Evolutionary conservation across 2,329 filamentous ascomycete species (phyloP).

Genomic region (Aspergillus persii): DNA sequence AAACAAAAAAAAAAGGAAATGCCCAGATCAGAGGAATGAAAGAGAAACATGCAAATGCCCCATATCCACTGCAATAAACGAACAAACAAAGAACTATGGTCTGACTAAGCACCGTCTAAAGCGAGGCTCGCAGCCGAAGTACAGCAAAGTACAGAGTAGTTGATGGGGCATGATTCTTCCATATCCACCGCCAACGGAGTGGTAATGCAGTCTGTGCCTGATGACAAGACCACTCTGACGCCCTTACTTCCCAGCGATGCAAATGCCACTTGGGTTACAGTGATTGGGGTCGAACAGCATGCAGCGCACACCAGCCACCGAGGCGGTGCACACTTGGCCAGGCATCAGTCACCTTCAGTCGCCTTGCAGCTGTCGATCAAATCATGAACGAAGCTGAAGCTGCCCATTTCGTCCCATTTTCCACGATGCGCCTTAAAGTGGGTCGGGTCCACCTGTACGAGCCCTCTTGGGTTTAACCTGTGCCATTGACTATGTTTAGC

Average conservation of each 20-base stretch:
- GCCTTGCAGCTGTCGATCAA: too few relatives aligned
- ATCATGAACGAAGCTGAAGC: too few relatives aligned
- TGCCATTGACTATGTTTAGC: not conserved
- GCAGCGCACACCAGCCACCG: conserved; percentile 18
- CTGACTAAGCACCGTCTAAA: conserved; percentile 6
- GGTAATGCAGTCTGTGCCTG: not conserved
- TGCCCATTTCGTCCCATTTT: not conserved
- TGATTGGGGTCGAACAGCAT: conserved; percentile 7
- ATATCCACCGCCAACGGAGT: too few relatives aligned
- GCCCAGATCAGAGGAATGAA: not conserved
- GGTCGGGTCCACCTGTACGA: not conserved
- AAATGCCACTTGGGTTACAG: not conserved
- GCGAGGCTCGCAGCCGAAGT: conserved; percentile 10
- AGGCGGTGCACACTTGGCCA: conserved; percentile 20
- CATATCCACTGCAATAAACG: not conserved
- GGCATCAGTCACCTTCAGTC: conserved; percentile 1
- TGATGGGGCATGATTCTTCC: too few relatives aligned
- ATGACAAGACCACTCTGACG: not conserved
- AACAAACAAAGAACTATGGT: not conserved
- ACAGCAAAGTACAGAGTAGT: not conserved
- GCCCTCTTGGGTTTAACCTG: not conserved
- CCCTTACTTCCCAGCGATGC: not conserved
- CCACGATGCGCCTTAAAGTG: not conserved
- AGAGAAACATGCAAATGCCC: not conserved
- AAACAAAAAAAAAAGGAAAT: not conserved